A percentile compares a stretch with the other conserved stretches of the same genome.
phyloP scores from a whole-genome alignment of 495 filamentous ascomycete genomes.

The Podospora comata region DNA sequence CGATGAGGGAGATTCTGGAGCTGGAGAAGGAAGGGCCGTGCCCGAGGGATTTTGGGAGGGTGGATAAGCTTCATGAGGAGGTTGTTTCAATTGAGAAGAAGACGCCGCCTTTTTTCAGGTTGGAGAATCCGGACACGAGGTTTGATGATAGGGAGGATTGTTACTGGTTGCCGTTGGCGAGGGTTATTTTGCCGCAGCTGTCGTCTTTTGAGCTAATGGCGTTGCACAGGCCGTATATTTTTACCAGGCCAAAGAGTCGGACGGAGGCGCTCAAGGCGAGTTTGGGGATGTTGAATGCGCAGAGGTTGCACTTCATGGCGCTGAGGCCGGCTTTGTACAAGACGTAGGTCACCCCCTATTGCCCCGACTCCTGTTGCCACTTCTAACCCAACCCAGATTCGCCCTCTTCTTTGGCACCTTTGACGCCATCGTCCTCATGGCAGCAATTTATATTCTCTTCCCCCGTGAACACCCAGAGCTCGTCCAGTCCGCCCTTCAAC shows the following conservation, averaged over 20 bases:
- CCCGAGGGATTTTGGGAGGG: constrained; percentile 49
- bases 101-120: constrained; percentile 52
- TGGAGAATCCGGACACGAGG: constrained; percentile 53
- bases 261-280: constrained; percentile 54
- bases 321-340: constrained; percentile 53
- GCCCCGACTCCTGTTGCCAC: constrained; percentile 6
- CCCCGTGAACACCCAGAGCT: constrained; percentile 46
- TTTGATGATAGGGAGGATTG: constrained; percentile 50
- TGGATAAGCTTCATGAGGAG: constrained; percentile 52
- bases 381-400: constrained; percentile 27
- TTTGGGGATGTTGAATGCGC: constrained; percentile 53
- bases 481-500: constrained; percentile 43
- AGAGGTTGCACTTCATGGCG: constrained; percentile 48
- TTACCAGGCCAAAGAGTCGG: constrained; percentile 50
- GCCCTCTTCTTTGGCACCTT: constrained; percentile 58
- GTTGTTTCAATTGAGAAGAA: constrained; percentile 45
- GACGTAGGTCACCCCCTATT: constrained; percentile 33
- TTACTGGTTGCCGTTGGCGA: constrained; percentile 50
- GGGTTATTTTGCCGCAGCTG: constrained; percentile 47
- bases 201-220: constrained; percentile 55
- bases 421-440: constrained; percentile 59
- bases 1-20: constrained; percentile 38
- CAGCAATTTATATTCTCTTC: constrained; percentile 56
- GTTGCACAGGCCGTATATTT: constrained; percentile 61
- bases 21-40: constrained; percentile 53